Evolutionary conservation across 345 rosid genomes (phyloP), one percentile per base, ranked within the genome.

Genomic region (Sisymbrium altissimum): DNA sequence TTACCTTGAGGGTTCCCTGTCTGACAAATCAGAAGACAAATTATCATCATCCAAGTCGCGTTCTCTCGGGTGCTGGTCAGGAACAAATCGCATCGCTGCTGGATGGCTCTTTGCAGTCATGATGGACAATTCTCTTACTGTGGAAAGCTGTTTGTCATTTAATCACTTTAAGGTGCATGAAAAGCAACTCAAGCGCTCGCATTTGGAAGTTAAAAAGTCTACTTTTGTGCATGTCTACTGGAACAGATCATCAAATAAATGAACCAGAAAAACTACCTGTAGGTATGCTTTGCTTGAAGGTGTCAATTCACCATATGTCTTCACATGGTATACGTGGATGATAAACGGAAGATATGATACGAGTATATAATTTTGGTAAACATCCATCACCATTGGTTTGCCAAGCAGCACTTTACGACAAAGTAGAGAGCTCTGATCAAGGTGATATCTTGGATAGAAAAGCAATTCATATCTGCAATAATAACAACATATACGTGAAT

Each of bases 131-230:
- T 95, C 99, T 76, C 99, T 91, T 84, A 95, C 99, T 92, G 98
- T 92, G 88, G 98, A 95, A 88, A 95, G 98, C 99, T 95, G 97
- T 95, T 92, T 83, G 98, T 92, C 99, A 95, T 90, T 87, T 95
- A 82, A 92, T 92, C 92, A 95, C 96, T 95, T 94, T 82, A 87
- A 85, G 87, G 87, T 79, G 82, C 77, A 88, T 84, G 84, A 80
- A 83, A 77, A 77, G 81, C 69, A 82, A 79, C 78, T 75, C 76
- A 56, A 70, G 44, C 44, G n/a, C 60, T 64, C 21, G 3, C 71
- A 76, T 62, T 40, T 36, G 60, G 17, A 73, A 75, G 25, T 15
- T 59, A 66, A 63, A 64, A 56, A n/a, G 3, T 48, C 33, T 35
- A 60, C 4, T 41, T 64, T 21, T 65, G 39, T 32, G 65, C 64